phyloP scores from a whole-genome alignment of 345 rosid genomes.

The Cardamine resedifolia region DNA sequence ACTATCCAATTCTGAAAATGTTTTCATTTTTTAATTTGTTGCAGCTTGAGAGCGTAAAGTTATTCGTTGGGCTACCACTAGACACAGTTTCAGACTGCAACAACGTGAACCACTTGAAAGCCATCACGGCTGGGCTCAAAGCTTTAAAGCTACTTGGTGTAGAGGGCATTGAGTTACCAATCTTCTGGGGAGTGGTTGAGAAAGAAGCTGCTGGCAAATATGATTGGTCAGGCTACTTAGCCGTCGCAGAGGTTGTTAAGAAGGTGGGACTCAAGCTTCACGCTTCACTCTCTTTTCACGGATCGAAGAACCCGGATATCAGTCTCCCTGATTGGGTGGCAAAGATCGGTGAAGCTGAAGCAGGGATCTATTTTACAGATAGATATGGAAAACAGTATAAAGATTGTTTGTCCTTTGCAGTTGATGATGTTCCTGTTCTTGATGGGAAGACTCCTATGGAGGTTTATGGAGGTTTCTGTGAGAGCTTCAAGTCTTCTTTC shows the following conservation, averaged over 20 bases:
- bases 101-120: conserved; percentile 65
- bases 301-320: conserved; percentile 44
- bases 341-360: conserved; percentile 51
- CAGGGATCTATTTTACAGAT: conserved; percentile 59
- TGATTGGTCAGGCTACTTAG: conserved; percentile 84
- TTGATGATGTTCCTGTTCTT: conserved; percentile 74
- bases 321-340: conserved; percentile 79
- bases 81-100: conserved; percentile 69
- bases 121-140: conserved; percentile 73
- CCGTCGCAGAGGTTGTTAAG: conserved; percentile 76
- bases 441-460: conserved; percentile 73
- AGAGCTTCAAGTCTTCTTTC: conserved; percentile 76
- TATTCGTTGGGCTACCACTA: conserved; percentile 84
- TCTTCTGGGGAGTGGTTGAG: conserved; percentile 97
- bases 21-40: not conserved
- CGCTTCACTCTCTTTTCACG: conserved; percentile 74
- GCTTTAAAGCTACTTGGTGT: conserved; percentile 88
- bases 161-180: conserved; percentile 84
- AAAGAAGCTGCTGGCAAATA: conserved; percentile 73
- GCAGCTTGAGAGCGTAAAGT: conserved; percentile 57
- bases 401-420: conserved; percentile 73
- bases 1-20: not conserved
- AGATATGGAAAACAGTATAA: conserved; percentile 52
- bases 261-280: conserved; percentile 78
- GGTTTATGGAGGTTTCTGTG: conserved; percentile 66